Evolutionary conservation across 108 stramenopile species (phyloP).

Genomic region (Cyclotella atomus): DNA sequence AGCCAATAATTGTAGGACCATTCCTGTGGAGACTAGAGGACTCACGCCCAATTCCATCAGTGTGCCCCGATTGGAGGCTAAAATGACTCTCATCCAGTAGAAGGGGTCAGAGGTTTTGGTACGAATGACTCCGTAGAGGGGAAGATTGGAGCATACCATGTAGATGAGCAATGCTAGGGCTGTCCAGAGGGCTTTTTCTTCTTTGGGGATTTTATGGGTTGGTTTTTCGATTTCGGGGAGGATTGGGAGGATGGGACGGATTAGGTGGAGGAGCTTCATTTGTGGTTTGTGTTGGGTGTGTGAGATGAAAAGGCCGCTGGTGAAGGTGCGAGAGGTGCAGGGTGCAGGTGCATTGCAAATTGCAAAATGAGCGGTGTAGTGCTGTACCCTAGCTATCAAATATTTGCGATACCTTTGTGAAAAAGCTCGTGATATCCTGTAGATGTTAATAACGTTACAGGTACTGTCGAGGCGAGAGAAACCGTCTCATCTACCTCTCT

Average conservation of each 20-base stretch:
- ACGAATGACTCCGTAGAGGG: conserved; percentile 95
- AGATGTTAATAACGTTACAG: too few relatives aligned
- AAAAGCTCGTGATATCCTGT: neutral
- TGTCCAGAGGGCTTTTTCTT: conserved; percentile 98
- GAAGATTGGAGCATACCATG: conserved; percentile 98
- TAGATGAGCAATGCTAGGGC: conserved; percentile 96
- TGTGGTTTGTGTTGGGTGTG: conserved; percentile 8
- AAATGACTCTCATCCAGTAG: conserved; percentile 99
- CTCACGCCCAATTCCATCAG: conserved; percentile 99
- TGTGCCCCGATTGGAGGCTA: conserved; percentile 99
- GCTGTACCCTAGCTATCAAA: too few relatives aligned
- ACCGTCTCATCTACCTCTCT: too few relatives aligned
- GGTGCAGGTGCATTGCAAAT: neutral
- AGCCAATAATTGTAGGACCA: conserved; percentile 95
- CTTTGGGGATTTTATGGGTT: conserved; percentile 75
- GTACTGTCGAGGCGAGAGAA: too few relatives aligned
- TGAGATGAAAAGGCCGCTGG: neutral
- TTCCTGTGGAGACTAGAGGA: conserved; percentile 95
- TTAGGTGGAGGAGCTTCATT: conserved; percentile 73
- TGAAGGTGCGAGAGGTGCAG: neutral
- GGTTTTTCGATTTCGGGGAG: conserved; percentile 77
- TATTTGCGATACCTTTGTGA: neutral
- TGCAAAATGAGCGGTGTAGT: too few relatives aligned
- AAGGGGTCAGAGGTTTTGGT: conserved; percentile 98
- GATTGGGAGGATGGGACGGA: conserved; percentile 76